A percentile compares a stretch with the other conserved stretches of the same genome.
Evolutionary conservation across 352 stramenopile species (phyloP).

Genomic region (Lagenidium giganteum): DNA sequence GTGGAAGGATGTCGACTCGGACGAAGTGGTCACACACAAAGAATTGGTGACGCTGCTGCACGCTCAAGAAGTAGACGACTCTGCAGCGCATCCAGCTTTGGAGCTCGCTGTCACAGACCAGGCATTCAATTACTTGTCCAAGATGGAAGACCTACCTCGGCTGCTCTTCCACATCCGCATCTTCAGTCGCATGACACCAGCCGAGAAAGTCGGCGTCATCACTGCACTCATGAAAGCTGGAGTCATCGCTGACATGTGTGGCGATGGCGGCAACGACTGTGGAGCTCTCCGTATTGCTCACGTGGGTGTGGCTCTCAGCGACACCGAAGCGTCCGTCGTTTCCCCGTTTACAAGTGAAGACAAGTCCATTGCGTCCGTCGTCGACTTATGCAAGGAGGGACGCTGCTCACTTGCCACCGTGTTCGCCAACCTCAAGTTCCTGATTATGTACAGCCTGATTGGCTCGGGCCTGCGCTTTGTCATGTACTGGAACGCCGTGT

Average conservation of each 20-base stretch:
- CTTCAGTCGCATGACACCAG: conserved; percentile 40
- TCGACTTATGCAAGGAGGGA: conserved; percentile 83
- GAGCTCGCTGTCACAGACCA: conserved; percentile 38
- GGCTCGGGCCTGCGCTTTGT: conserved; percentile 29
- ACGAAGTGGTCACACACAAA: conserved; percentile 26
- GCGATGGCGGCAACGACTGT: conserved; percentile 73
- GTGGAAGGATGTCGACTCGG: conserved; percentile 43
- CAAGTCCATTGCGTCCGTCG: conserved; percentile 74
- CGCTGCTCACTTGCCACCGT: conserved; percentile 82
- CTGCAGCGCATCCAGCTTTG: too few species aligned
- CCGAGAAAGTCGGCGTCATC: conserved; percentile 31
- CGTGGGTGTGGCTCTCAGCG: conserved; percentile 70
- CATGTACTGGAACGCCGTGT: conserved; percentile 29
- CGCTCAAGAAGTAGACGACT: background rate
- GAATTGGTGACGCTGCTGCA: conserved; percentile 6
- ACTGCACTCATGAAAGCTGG: conserved; percentile 30
- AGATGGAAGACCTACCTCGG: conserved; percentile 22
- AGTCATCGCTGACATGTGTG: conserved; percentile 39
- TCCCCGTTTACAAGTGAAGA: conserved; percentile 80
- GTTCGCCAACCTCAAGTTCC: conserved; percentile 82
- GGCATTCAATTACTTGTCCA: conserved; percentile 27
- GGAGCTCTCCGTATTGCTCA: conserved; percentile 70
- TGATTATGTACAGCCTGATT: conserved; percentile 86
- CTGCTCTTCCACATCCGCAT: conserved; percentile 35
- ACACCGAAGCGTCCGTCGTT: conserved; percentile 65